Base-by-base conservation (phyloP, 2,329 filamentous ascomycete genomes). In the Stenocarpella maydis region DNA sequence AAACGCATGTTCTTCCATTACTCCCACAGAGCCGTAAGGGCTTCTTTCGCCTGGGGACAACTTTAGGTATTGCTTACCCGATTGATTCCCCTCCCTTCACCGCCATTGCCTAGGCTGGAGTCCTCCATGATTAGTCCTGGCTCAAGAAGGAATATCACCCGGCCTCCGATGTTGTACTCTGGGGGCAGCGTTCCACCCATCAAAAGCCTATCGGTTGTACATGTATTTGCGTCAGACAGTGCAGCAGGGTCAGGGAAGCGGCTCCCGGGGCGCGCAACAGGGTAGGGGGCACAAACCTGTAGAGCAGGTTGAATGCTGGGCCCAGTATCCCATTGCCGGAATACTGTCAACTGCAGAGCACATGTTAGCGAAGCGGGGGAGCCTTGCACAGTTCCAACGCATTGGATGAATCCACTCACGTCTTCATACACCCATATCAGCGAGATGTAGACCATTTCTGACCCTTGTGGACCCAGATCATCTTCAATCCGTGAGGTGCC, bases 281-380 rank as follows among this genome's bases (percentile, higher is more conserved):
- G 4, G 15, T 12, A 37, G 43, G 17, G 14, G 9, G 8, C 12
- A 49, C 58, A 26, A 24, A 49, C 58, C 58, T 63, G 15, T 63
- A 63, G 43, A 63, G 49, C 43, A 63, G 21, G 19, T 63, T 24
- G 28, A 63, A 26, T n/a, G 58, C 58, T 19, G 21, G 58, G 4
- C 43, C n/a, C 19, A 54, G 31, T 49, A 63, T 63, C 2, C 43
- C 28, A 34, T 63, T 63, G 19, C 58, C 58, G 26, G 58, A 37
- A 19, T 49, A 63, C 58, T 61, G 9, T 37, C 12, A 34, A 24
- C 15, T 15, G 14, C 26, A 21, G 6, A 15, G 39, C n/a, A 24
- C 7, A 39, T 45, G 19, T 61, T 61, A 61, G 26, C 26, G 8
- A 31, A 2, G 5, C 6, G 24, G 8, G 7, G 8, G 12, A 17